Conservation (phyloP, 1,284 basidiomycete species). For the Nidula niveotomentosa region DNA sequence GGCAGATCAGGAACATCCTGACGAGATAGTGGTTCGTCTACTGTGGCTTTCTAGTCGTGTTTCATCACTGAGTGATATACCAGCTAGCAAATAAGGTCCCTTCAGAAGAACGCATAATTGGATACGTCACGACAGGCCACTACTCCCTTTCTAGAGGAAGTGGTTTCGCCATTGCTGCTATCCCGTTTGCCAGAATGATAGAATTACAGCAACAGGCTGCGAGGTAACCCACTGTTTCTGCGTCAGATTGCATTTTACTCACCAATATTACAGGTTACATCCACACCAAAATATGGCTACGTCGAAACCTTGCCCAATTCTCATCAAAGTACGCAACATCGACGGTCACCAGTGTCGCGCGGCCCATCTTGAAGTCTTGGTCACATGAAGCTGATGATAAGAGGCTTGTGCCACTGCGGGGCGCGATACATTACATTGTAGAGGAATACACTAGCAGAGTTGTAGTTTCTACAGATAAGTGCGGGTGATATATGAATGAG, state of each 20-base stretch:
- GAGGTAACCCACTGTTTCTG: slow-evolving; percentile 32
- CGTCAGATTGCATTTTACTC: neutral
- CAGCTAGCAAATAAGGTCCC: slow-evolving; percentile 48
- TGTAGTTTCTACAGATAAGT: neutral
- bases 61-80: slow-evolving; percentile 3
- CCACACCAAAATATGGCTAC: slow-evolving; percentile 12
- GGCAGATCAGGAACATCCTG: slow-evolving; percentile 24
- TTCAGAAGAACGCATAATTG: slow-evolving; percentile 52
- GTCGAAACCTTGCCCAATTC: slow-evolving; percentile 19
- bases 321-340: slow-evolving; percentile 50
- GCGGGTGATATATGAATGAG: neutral
- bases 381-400: slow-evolving; percentile 8
- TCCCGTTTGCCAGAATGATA: slow-evolving; percentile 58
- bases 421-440: neutral
- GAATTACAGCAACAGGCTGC: slow-evolving; percentile 48
- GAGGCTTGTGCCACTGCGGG: neutral
- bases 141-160: slow-evolving; percentile 76
- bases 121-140: slow-evolving; percentile 80
- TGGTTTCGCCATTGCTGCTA: slow-evolving; percentile 72
- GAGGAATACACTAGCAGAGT: neutral
- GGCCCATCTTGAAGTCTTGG: slow-evolving; percentile 37
- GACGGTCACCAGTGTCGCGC: slow-evolving; percentile 42
- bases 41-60: slow-evolving; percentile 1
- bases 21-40: slow-evolving; percentile 39
- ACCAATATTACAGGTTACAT: slow-evolving; percentile 13